A percentile compares a stretch with the other conserved stretches of the same genome.
Evolutionary conservation across 345 rosid genomes (phyloP).

Genomic region (Sapria himalayana): DNA sequence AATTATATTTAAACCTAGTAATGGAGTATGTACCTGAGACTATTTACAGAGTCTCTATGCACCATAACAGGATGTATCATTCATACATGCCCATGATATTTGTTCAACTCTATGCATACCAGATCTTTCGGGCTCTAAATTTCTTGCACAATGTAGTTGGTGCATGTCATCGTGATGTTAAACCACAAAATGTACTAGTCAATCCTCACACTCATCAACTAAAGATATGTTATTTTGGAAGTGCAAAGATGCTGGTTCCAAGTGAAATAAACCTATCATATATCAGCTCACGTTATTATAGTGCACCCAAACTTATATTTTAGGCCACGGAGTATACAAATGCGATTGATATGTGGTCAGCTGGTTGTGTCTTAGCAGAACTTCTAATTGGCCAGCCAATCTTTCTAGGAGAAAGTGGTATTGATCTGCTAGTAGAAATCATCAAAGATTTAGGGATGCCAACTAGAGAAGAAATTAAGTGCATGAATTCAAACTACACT

Average conservation of each 20-base stretch:
- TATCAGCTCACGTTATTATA: conserved; percentile 89
- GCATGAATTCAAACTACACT: conserved; percentile 94
- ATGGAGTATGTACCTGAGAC: conserved; percentile 83
- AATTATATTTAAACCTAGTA: conserved; percentile 84
- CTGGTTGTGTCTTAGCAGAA: conserved; percentile 90
- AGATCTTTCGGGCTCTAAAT: conserved; percentile 91
- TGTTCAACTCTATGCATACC: conserved; percentile 59
- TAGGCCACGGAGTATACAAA: conserved; percentile 88
- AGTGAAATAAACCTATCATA: conserved; percentile 96
- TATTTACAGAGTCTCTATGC: conserved; percentile 66
- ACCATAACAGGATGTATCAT: conserved; percentile 43
- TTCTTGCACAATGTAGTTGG: conserved; percentile 76
- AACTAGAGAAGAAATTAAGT: conserved; percentile 90
- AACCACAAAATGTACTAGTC: conserved; percentile 93
- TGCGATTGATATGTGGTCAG: conserved; percentile 98
- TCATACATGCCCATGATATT: conserved; percentile 41
- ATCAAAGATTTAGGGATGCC: conserved; percentile 97
- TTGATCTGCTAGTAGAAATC: conserved; percentile 93
- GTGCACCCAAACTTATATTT: conserved; percentile 98
- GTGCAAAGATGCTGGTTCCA: conserved; percentile 98
- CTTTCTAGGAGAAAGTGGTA: conserved; percentile 93
- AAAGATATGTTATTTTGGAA: conserved; percentile 93
- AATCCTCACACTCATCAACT: conserved; percentile 73
- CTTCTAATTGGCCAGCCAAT: conserved; percentile 95
- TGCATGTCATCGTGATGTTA: conserved; percentile 94